Evolutionary conservation across 1,284 basidiomycete genomes (phyloP).

Genomic region (Pterula multifida): DNA sequence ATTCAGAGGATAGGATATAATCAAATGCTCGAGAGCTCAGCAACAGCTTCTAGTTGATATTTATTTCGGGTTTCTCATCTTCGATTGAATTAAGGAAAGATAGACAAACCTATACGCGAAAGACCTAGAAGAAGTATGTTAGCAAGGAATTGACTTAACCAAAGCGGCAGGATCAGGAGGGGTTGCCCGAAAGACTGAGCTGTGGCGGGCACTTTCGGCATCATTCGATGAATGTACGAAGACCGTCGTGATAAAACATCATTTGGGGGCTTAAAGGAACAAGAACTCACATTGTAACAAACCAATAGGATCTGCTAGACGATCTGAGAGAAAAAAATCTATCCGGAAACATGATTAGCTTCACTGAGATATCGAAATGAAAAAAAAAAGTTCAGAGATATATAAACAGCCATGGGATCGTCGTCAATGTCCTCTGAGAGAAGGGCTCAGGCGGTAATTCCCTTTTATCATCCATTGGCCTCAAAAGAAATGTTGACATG

Average conservation of each 20-base stretch:
- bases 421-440: slow-evolving; percentile 41
- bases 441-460: slow-evolving; percentile 69
- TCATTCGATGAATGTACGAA: slow-evolving; percentile 67
- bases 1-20: slow-evolving; percentile 21
- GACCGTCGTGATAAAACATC: slow-evolving; percentile 78
- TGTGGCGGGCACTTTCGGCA: slow-evolving; percentile 87
- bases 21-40: slow-evolving; percentile 56
- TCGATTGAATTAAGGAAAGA: slow-evolving; percentile 6
- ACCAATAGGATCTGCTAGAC: too few species aligned
- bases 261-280: slow-evolving; percentile 15
- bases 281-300: neutral
- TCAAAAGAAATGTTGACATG: too few species aligned
- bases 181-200: slow-evolving; percentile 73
- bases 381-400: slow-evolving; percentile 30
- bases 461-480: slow-evolving; percentile 41
- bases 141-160: slow-evolving; percentile 6
- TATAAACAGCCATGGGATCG: slow-evolving; percentile 67
- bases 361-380: slow-evolving; percentile 3
- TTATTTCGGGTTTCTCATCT: slow-evolving; percentile 31
- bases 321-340: neutral
- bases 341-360: neutral
- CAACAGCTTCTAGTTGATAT: slow-evolving; percentile 81
- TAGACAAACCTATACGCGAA: slow-evolving; percentile 1
- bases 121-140: neutral
- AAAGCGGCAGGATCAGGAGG: slow-evolving; percentile 38